Evolutionary conservation across 805 yeast species (phyloP).

Genomic region (Teunomyces aglyptinius): DNA sequence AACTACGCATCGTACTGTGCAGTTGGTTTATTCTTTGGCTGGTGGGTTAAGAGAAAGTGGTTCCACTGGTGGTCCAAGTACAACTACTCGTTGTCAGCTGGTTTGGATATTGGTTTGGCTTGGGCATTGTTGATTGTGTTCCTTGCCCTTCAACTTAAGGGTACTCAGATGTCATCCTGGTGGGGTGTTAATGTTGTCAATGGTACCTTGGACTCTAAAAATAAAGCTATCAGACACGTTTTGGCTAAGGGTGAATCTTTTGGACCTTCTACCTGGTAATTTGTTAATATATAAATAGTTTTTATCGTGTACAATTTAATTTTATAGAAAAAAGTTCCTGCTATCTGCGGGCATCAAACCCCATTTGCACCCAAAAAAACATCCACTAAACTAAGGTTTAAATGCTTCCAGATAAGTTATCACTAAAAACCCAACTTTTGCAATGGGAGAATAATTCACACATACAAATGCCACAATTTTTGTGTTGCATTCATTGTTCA

Average conservation of each 20-base stretch:
- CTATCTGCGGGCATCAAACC: not conserved
- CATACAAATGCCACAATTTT: too few relatives aligned
- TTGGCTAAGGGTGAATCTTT: constrained; percentile 43
- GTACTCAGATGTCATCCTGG: constrained; percentile 44
- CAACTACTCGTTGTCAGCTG: constrained; percentile 45
- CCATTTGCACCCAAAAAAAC: not conserved
- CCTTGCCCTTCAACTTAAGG: constrained; percentile 18
- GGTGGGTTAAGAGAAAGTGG: constrained; percentile 38
- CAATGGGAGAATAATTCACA: too few relatives aligned
- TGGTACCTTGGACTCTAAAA: constrained; percentile 38
- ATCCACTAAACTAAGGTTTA: too few relatives aligned
- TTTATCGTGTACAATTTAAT: not conserved
- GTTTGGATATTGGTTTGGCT: constrained; percentile 44
- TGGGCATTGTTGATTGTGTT: constrained; percentile 26
- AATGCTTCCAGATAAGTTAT: too few relatives aligned
- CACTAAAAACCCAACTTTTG: too few relatives aligned
- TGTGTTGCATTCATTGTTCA: not conserved
- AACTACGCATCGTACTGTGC: constrained; percentile 56
- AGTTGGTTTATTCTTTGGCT: constrained; percentile 34
- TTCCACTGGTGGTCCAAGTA: constrained; percentile 47
- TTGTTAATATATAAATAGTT: constrained; percentile 4
- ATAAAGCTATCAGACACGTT: constrained; percentile 26
- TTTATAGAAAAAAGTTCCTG: not conserved
- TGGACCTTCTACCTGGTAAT: constrained; percentile 50
- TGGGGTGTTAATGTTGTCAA: constrained; percentile 61